Evolutionary conservation across 176 grass and related monocot species (phyloP).

Genomic region (Themeda triandra): DNA sequence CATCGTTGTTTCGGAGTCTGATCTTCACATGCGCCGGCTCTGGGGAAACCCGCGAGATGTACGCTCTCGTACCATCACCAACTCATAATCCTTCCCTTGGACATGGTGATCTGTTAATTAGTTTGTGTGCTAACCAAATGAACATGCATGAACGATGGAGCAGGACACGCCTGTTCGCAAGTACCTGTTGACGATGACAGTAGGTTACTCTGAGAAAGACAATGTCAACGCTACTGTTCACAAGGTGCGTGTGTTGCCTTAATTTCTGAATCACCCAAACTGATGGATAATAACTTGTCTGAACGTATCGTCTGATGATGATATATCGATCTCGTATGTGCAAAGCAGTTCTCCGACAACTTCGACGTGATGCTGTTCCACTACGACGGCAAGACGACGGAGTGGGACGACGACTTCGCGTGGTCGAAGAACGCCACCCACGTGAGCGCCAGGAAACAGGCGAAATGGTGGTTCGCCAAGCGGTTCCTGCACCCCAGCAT

Average conservation of each 20-base stretch:
- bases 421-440: constrained; percentile 30
- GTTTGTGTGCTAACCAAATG: no score
- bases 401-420: constrained; percentile 11
- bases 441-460: constrained; percentile 26
- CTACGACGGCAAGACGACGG: constrained; percentile 23
- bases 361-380: constrained; percentile 35
- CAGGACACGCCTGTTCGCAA: not conserved
- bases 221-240: not conserved
- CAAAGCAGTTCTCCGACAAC: not conserved
- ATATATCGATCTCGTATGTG: no score
- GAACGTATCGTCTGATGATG: no score
- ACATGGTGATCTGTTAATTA: no score
- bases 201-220: not conserved
- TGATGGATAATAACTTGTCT: no score
- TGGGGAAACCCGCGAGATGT: not conserved
- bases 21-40: not conserved
- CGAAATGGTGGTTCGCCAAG: constrained; percentile 52
- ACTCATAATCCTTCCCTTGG: not conserved
- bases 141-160: no score
- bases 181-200: not conserved
- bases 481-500: constrained; percentile 38
- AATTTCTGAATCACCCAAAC: no score
- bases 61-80: not conserved
- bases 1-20: not conserved
- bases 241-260: no score